A percentile compares a stretch with the other conserved stretches of the same genome.
Evolutionary conservation across 352 stramenopile species (phyloP).

Genomic region (Globisporangium canariense): DNA sequence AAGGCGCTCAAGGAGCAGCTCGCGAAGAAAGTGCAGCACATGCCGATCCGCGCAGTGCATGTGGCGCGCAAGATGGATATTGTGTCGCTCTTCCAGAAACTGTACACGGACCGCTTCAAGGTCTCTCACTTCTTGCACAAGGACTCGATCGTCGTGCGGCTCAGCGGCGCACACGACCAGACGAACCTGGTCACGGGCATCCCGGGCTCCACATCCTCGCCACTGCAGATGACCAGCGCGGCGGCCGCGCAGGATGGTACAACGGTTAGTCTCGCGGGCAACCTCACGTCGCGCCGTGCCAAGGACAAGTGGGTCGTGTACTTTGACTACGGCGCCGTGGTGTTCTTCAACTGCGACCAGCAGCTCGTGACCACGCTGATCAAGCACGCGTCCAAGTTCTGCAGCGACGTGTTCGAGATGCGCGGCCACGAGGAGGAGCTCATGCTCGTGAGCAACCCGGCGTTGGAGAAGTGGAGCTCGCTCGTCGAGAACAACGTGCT

Average conservation of each 20-base stretch:
- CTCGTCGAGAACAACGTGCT: conserved; percentile 84
- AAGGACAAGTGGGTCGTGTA: conserved; percentile 92
- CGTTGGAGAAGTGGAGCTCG: conserved; percentile 71
- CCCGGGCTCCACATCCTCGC: neutral
- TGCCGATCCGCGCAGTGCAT: conserved; percentile 77
- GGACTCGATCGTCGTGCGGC: conserved; percentile 72
- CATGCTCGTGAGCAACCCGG: conserved; percentile 62
- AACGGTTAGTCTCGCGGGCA: conserved; percentile 46
- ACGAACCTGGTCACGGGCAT: conserved; percentile 37
- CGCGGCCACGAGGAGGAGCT: conserved; percentile 79
- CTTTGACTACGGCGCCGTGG: conserved; percentile 91
- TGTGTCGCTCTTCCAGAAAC: conserved; percentile 78
- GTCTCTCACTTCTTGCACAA: conserved; percentile 79
- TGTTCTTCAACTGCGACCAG: conserved; percentile 91
- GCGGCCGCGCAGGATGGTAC: conserved; percentile 26
- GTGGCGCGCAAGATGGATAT: conserved; percentile 87
- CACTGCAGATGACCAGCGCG: conserved; percentile 15
- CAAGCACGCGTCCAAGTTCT: conserved; percentile 76
- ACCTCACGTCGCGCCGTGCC: conserved; percentile 66
- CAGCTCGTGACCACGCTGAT: conserved; percentile 66
- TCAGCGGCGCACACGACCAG: conserved; percentile 39
- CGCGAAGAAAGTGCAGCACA: conserved; percentile 39
- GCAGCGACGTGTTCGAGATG: conserved; percentile 74
- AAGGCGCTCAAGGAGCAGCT: conserved; percentile 38
- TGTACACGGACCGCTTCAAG: conserved; percentile 85